phyloP scores from a whole-genome alignment of 2,329 filamentous ascomycete species.

The Pseudopyricularia javanii region DNA sequence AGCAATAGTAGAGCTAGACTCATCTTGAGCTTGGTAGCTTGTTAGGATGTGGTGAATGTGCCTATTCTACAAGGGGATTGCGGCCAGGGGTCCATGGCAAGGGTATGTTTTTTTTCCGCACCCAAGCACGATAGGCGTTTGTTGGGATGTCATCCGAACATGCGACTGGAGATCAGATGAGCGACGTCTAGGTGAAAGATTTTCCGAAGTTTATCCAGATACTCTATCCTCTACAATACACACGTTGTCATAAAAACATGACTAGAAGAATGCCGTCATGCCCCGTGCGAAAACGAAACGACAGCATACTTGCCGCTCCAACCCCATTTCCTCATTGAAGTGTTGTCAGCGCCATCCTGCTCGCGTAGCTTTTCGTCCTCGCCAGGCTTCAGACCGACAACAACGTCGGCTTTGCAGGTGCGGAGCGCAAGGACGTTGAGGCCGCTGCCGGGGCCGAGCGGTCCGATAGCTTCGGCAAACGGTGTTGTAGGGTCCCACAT shows the following conservation, averaged over 20 bases:
- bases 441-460: constrained; percentile 69
- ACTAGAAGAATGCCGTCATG: neutral
- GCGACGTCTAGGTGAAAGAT: too few relatives aligned
- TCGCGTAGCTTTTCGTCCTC: constrained; percentile 69
- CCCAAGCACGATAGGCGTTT: too few relatives aligned
- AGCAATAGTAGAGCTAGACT: too few relatives aligned
- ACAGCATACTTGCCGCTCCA: constrained; percentile 97
- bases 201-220: too few relatives aligned
- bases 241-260: neutral
- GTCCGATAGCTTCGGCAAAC: constrained; percentile 74
- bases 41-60: too few relatives aligned
- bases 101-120: too few relatives aligned
- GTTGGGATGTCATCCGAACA: too few relatives aligned
- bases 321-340: constrained; percentile 70
- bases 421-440: constrained; percentile 76
- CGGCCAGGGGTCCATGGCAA: too few relatives aligned
- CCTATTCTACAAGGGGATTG: too few relatives aligned
- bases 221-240: neutral
- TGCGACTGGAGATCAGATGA: too few relatives aligned
- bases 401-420: constrained; percentile 93
- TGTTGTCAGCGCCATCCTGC: constrained; percentile 56
- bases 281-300: constrained; percentile 66
- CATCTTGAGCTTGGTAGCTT: too few relatives aligned
- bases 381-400: constrained; percentile 70
- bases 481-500: constrained; percentile 80